A percentile compares a stretch with the other conserved stretches of the same genome.
Evolutionary conservation across 805 yeast genomes (phyloP).

Genomic region (Nakazawaea ambrosiae): DNA sequence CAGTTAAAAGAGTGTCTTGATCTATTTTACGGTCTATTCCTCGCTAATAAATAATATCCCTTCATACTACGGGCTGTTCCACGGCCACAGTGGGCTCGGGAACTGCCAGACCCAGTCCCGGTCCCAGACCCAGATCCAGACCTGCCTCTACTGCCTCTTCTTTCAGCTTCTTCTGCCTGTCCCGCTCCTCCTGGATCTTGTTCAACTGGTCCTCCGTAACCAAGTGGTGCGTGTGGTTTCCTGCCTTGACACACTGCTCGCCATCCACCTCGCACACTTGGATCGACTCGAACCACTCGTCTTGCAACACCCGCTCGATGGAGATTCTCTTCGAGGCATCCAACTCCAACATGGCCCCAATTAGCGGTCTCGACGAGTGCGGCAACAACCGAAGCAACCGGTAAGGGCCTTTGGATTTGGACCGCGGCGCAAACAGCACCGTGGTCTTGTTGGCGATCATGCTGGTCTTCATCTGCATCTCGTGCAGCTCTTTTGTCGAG

Average conservation of each 20-base stretch:
- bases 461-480: conserved; percentile 9
- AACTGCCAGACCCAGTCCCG: too few relatives aligned
- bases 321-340: conserved; percentile 51
- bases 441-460: conserved; percentile 13
- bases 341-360: conserved; percentile 59
- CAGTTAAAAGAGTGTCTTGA: too few relatives aligned
- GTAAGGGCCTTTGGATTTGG: conserved; percentile 58
- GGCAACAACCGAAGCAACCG: conserved; percentile 71
- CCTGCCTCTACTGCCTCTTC: too few relatives aligned
- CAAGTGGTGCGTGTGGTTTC: conserved; percentile 57
- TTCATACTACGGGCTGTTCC: too few relatives aligned
- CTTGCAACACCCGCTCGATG: conserved; percentile 47
- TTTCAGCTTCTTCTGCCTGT: conserved; percentile 16
- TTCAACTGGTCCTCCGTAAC: conserved; percentile 58
- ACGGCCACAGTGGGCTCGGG: too few relatives aligned
- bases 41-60: too few relatives aligned
- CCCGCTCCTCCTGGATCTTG: conserved; percentile 29
- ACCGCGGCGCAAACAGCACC: conserved; percentile 23
- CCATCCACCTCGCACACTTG: conserved; percentile 40
- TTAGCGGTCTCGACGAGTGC: conserved; percentile 48
- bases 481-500: conserved; percentile 7
- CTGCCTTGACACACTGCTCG: conserved; percentile 19
- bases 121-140: too few relatives aligned
- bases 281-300: conserved; percentile 53
- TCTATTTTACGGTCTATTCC: too few relatives aligned